Evolutionary conservation across 2,329 filamentous ascomycete species (phyloP), one percentile per base, ranked within the genome.

Genomic region (Metarhizium robertsii): DNA sequence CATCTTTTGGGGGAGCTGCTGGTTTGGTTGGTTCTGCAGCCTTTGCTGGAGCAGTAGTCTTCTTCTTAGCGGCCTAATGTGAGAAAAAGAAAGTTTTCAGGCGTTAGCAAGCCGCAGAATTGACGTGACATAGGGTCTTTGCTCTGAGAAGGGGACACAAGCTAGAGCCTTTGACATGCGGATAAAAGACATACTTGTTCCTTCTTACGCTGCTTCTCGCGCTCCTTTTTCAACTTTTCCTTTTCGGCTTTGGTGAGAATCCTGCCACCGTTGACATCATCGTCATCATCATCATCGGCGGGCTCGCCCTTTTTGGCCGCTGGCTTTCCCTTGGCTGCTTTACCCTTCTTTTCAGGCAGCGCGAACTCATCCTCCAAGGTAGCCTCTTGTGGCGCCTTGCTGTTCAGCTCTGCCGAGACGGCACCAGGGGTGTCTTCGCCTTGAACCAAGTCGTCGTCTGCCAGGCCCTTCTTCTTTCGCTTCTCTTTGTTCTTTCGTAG

Each of bases 171-270:
- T 34, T 34, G 32, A 49, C 20, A 25, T 42, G 25, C n/a, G 54
- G 48, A 52, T 16, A 58, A 54, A 50, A 18, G 43, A 56, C 65
- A 49, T 63, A 94, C 90, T 83, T 97, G 88, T 73, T 99, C 94
- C 84, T 92, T 99, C 78, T 99, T 99, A 62, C 92, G 82, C 75
- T 94, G 89, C 84, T 99, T 99, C 78, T 99, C 94, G 59, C 90
- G 85, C 77, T 99, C 94, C 76, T 96, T 99, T 81, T 92, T 97
- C 67, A 92, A 80, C 74, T 90, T 95, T 72, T 99, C 94, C 77
- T 99, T 99, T 76, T 99, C 92, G 57, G 95, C 94, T 82, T 97
- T 99, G 43, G 90, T 95, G 75, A 97, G 85, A 51, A 97, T 79
- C 55, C 85, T 82, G 48, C 86, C 86, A 57, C 77, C 76, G 4